These are phyloP conservation scores for Nemania serpens DNA, from an alignment of 2,329 filamentous ascomycete species.

Conservation along the genomic window DNA sequence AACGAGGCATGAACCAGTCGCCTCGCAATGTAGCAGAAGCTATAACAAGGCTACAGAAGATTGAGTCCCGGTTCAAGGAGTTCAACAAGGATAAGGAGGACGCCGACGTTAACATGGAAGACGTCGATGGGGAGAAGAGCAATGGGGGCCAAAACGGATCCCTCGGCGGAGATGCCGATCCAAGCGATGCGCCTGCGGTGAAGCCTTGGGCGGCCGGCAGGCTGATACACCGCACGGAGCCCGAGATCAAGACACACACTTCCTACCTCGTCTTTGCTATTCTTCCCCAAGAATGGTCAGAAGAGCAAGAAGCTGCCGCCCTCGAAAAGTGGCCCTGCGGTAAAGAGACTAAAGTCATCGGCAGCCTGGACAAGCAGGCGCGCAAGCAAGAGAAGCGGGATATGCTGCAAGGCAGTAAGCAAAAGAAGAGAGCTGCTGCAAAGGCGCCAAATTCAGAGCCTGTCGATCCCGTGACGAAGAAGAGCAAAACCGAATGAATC, in stretches of 20 bases:
- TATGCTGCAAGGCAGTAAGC: conserved; percentile 53
- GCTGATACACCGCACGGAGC: conserved; percentile 79
- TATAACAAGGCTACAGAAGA: conserved; percentile 70
- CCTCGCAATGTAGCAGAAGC: conserved; percentile 81
- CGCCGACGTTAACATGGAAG: conserved; percentile 48
- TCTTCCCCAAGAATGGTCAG: conserved; percentile 83
- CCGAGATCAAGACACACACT: conserved; percentile 92
- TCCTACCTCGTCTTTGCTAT: conserved; percentile 96
- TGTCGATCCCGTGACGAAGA: conserved; percentile 29
- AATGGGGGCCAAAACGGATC: conserved; percentile 37
- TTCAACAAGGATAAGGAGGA: conserved; percentile 56
- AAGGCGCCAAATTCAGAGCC: conserved; percentile 26
- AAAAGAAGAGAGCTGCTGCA: conserved; percentile 42
- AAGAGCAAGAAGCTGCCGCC: conserved; percentile 75
- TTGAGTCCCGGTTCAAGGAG: conserved; percentile 70
- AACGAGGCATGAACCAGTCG: conserved; percentile 71
- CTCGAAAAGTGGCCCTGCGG: conserved; percentile 67
- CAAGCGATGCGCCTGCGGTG: conserved; percentile 35
- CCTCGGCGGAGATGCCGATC: conserved; percentile 38
- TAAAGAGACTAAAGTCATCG: conserved; percentile 57
- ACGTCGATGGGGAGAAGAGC: conserved; percentile 39
- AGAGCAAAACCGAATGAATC: conserved; percentile 29
- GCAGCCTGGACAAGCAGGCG: conserved; percentile 57
- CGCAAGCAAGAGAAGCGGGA: conserved; percentile 63
- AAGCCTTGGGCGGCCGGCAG: conserved; percentile 77